Conservation (phyloP, 2,329 filamentous ascomycete genomes). For the Ophiostoma fasciatum region DNA sequence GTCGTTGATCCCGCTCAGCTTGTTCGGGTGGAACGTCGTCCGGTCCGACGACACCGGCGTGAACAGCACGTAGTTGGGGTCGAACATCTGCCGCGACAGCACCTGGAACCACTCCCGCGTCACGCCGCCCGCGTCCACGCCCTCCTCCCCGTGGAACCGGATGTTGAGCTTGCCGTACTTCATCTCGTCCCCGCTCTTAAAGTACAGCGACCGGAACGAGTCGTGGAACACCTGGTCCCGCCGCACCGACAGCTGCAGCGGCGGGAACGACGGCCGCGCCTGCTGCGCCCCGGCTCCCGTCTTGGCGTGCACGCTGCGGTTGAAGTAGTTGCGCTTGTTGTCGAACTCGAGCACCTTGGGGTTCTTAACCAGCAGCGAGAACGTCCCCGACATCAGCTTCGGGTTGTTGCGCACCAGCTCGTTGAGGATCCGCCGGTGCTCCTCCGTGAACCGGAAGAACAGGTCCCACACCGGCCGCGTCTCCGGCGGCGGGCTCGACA, state of each 20-base stretch:
- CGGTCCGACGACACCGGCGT: conserved; percentile 92
- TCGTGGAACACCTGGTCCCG: conserved; percentile 95
- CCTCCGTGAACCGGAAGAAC: conserved; percentile 96
- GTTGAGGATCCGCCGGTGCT: conserved; percentile 93
- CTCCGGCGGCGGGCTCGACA: conserved; percentile 66
- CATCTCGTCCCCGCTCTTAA: conserved; percentile 92
- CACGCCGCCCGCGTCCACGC: conserved; percentile 93
- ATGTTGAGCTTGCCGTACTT: conserved; percentile 98
- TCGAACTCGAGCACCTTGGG: conserved; percentile 98
- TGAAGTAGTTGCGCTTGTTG: conserved; percentile 99
- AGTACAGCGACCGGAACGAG: conserved; percentile 96
- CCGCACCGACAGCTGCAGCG: conserved; percentile 74
- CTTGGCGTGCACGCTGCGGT: conserved; percentile 65
- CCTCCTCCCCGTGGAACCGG: conserved; percentile 92
- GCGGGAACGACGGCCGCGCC: conserved; percentile 53
- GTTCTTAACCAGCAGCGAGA: conserved; percentile 91
- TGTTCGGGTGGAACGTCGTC: conserved; percentile 97
- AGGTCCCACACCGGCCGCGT: conserved; percentile 31
- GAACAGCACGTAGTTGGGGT: conserved; percentile 93
- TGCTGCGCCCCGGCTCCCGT: conserved; percentile 28
- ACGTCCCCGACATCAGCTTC: conserved; percentile 96
- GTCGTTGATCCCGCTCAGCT: conserved; percentile 81
- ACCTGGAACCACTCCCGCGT: conserved; percentile 99
- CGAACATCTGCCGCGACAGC: conserved; percentile 95
- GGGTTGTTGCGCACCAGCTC: conserved; percentile 95